Evolutionary conservation across 2,329 filamentous ascomycete genomes (phyloP), one percentile per base, ranked within the genome.

Genomic region (Elsinoe arachidis): DNA sequence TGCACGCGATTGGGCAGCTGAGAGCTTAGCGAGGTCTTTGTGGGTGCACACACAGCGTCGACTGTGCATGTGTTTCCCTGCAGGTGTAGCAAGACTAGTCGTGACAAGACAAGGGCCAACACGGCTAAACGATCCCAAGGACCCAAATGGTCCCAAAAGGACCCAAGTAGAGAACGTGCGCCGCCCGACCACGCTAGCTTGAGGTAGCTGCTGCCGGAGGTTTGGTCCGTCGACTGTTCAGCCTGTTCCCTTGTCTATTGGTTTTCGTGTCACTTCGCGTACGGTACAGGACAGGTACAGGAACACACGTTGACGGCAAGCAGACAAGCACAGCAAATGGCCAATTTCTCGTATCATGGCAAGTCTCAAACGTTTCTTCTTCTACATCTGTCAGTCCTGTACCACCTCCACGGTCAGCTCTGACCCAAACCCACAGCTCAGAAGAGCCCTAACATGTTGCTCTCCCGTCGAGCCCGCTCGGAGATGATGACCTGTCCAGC

Each of bases 241-340:
- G 49, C 49, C 49, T 53, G 49, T 53, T 39, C 35, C 26, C 49
- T 53, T 53, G 49, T 53, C 49, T 53, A 53, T 53, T 53, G 49
- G 46, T 35, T 53, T 39, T 39, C n/a, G 49, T 53, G 49, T 53
- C 49, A 53, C 49, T 33, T 53, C 49, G 49, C 15, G 33, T 53
- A 39, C 49, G 38, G 33, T 34, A 23, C 49, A 53, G 49, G 33
- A 53, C 21, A 34, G 38, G 33, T 34, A 23, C 49, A 53, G 49
- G 33, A 53, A 53, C 46, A 51, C 46, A 51, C 41, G 19, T 23
- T 12, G 41, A 23, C 41, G 11, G 21, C 26, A 12, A 26, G 21
- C 19, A 46, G 15, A 11, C 39, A 11, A 43, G 14, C 39, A 15
- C 9, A 43, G 39, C 39, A n/a, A 19, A 43, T 19, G 12, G 39